Conservation (phyloP, 768 basidiomycete species). For the Mycena vulgaris region DNA sequence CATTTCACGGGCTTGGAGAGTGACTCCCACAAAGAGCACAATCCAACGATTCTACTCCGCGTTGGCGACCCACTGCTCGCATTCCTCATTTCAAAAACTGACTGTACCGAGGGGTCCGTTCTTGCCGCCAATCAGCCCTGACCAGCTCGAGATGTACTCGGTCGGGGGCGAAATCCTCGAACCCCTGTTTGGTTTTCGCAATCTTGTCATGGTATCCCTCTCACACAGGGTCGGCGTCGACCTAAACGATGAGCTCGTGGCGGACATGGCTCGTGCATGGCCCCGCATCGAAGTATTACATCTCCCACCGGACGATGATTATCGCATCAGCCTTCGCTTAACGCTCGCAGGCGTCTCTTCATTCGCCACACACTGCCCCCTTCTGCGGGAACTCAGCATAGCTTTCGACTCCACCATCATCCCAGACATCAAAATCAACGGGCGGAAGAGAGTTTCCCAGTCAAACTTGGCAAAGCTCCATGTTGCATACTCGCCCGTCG, state of each 20-base stretch:
- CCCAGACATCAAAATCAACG: neutral
- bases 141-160: neutral
- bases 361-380: conserved; percentile 7
- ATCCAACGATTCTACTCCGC: neutral
- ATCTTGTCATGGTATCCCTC: neutral
- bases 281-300: neutral
- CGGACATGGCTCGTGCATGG: conserved; percentile 9
- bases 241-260: neutral
- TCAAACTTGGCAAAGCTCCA: neutral
- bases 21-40: neutral
- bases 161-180: neutral
- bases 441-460: neutral
- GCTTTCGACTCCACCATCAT: conserved; percentile 5
- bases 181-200: neutral
- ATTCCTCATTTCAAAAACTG: neutral
- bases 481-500: neutral
- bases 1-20: neutral
- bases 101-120: neutral
- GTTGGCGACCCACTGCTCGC: neutral
- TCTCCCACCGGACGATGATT: neutral
- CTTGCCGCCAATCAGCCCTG: neutral
- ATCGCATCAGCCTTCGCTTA: neutral
- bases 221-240: neutral
- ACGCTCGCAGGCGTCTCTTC: neutral
- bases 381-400: neutral